phyloP scores from a whole-genome alignment of 2,329 filamentous ascomycete genomes.

The Hirsutella rhossiliensis region DNA sequence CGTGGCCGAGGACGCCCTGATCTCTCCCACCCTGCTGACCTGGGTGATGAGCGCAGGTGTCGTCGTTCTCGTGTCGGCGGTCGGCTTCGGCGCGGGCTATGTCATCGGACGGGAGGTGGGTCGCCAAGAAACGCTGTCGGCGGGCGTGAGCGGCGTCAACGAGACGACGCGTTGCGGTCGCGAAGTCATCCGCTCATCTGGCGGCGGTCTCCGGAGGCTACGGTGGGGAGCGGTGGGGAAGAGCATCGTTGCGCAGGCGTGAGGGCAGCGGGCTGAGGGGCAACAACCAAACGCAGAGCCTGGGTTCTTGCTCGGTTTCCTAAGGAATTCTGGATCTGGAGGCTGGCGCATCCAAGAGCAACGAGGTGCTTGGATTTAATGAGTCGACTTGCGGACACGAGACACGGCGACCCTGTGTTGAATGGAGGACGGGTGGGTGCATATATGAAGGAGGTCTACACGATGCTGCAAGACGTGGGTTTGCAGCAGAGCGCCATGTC shows the following conservation, averaged over 20 bases:
- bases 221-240: constrained; percentile 40
- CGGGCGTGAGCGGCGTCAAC: constrained; percentile 29
- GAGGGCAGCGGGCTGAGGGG: constrained; percentile 1
- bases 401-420: no score
- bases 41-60: constrained; percentile 58
- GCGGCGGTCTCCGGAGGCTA: constrained; percentile 38
- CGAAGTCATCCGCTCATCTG: constrained; percentile 39
- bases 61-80: constrained; percentile 54
- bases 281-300: not conserved
- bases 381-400: no score
- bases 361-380: no score
- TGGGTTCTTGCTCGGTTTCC: not conserved
- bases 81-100: constrained; percentile 58
- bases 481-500: no score
- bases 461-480: no score
- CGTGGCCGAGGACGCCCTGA: constrained; percentile 24
- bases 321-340: no score
- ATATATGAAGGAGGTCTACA: no score
- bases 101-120: constrained; percentile 57
- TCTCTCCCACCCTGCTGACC: constrained; percentile 49
- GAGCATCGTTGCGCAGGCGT: constrained; percentile 33
- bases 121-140: constrained; percentile 41
- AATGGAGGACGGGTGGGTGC: no score
- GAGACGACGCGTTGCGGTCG: constrained; percentile 36
- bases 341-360: no score